Conservation (phyloP, 2,329 filamentous ascomycete species). For the Mycosphaerelloides madeirae region DNA sequence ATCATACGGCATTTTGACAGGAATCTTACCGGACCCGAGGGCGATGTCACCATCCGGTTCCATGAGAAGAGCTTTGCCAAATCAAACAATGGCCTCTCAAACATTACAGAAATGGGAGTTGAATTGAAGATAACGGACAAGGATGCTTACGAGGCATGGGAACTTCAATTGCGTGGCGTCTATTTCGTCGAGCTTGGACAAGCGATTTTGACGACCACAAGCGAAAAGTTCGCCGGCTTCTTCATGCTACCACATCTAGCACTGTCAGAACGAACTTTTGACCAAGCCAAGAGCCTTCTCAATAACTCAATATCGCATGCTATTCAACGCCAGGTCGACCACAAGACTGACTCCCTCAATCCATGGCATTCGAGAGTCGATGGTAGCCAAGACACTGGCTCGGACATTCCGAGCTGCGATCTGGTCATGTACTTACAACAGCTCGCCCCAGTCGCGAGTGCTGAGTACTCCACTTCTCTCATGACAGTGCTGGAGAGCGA, state of each 20-base stretch:
- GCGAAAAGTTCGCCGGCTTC: constrained; percentile 86
- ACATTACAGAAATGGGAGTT: constrained; percentile 64
- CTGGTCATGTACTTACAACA: constrained; percentile 82
- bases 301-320: constrained; percentile 66
- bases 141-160: constrained; percentile 68
- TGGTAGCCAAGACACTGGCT: constrained; percentile 52
- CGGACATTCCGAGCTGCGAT: constrained; percentile 74
- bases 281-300: constrained; percentile 52
- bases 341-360: constrained; percentile 51
- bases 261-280: constrained; percentile 52
- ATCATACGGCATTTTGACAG: constrained; percentile 59
- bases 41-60: constrained; percentile 65
- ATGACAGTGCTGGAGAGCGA: constrained; percentile 55
- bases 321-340: constrained; percentile 61
- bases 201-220: constrained; percentile 79
- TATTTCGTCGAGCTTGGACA: constrained; percentile 80
- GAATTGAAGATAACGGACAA: constrained; percentile 69
- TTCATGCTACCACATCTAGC: constrained; percentile 83
- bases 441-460: constrained; percentile 23
- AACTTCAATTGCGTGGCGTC: constrained; percentile 74
- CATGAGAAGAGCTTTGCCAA: constrained; percentile 46
- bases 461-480: constrained; percentile 26
- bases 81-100: constrained; percentile 38
- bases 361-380: constrained; percentile 73
- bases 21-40: constrained; percentile 71